A percentile compares a stretch with the other conserved stretches of the same genome.
phyloP scores from a whole-genome alignment of 257 asterid species.

The Coffea canephora region DNA sequence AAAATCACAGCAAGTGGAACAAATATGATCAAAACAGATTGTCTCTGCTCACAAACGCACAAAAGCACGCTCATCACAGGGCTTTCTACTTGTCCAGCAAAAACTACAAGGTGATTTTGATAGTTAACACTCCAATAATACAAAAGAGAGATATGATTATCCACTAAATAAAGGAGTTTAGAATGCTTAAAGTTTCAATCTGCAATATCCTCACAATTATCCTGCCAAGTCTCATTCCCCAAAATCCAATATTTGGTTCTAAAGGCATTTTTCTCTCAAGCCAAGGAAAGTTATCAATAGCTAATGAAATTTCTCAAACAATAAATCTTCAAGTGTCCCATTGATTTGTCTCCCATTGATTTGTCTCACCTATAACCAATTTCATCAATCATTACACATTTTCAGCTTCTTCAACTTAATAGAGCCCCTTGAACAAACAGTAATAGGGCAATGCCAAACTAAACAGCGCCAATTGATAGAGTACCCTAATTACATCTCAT shows the following conservation, averaged over 20 bases:
- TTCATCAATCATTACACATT: background rate
- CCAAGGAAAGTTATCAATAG: background rate
- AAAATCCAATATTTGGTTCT: background rate
- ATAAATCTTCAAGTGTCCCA: background rate
- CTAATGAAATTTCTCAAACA: background rate
- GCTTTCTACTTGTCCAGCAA: background rate
- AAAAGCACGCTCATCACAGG: background rate
- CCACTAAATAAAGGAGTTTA: background rate
- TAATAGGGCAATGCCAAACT: background rate
- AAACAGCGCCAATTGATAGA: background rate
- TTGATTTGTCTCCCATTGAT: too few relatives aligned
- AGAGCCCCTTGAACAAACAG: background rate
- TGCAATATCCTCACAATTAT: background rate
- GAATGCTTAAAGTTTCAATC: background rate
- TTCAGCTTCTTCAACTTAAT: background rate
- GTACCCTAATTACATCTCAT: background rate
- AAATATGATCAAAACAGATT: background rate
- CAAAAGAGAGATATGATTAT: background rate
- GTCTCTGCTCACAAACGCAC: background rate
- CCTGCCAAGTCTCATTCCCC: background rate
- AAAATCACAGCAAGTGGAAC: background rate
- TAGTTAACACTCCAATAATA: background rate
- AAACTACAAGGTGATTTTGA: background rate
- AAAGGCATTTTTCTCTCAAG: background rate
- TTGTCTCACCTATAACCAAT: background rate